Percentiles rank a stretch among this genome's conserved stretches.
These are phyloP conservation scores for Marchantia polymorpha DNA, from an alignment of 225 moss, liverwort and hornwort species.

Conservation along the genomic window DNA sequence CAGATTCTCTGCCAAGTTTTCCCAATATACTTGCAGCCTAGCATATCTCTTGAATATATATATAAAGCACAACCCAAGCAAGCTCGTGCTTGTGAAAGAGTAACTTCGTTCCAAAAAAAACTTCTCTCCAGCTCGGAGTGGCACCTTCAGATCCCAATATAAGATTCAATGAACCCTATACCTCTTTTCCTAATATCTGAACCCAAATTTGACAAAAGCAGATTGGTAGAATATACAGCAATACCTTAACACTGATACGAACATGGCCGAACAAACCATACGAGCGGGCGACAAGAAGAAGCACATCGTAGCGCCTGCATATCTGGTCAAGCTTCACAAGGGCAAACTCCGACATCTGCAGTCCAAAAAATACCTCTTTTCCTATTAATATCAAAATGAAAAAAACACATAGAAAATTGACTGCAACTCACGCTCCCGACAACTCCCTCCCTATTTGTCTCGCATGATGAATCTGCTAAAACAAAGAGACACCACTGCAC, in stretches of 20 bases:
- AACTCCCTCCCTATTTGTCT: neutral
- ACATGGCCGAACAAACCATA: conserved; percentile 96
- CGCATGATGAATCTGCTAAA: neutral
- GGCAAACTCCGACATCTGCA: conserved; percentile 84
- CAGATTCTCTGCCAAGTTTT: neutral
- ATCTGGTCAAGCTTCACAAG: conserved; percentile 89
- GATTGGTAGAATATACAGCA: neutral
- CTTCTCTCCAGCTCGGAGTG: too few relatives aligned
- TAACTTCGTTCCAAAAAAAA: too few relatives aligned
- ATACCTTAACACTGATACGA: conserved; percentile 83
- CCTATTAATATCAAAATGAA: neutral
- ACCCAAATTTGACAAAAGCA: neutral
- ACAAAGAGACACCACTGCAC: neutral
- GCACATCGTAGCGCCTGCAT: conserved; percentile 87
- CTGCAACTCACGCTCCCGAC: neutral
- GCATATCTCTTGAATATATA: neutral
- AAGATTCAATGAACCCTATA: too few relatives aligned
- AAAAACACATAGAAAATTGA: neutral
- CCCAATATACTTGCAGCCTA: neutral
- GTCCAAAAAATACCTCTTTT: neutral
- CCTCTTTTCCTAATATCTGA: too few relatives aligned
- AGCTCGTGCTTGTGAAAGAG: too few relatives aligned
- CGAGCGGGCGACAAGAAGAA: conserved; percentile 84
- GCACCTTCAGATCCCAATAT: too few relatives aligned
- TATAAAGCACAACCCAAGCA: too few relatives aligned